phyloP scores from a whole-genome alignment of 768 basidiomycete species.

The Phaeotremella skinneri region DNA sequence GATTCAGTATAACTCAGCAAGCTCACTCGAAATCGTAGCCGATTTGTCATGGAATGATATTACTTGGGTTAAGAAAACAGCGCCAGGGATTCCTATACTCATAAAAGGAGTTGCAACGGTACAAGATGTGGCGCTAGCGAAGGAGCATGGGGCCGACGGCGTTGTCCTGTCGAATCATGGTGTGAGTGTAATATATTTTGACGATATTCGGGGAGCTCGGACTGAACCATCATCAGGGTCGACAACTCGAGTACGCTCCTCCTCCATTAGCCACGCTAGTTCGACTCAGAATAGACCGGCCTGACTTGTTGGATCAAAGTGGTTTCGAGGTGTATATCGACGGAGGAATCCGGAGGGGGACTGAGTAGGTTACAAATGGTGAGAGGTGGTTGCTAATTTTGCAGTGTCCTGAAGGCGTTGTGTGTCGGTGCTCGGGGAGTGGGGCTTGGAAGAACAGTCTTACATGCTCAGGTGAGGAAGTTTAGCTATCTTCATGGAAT shows the following conservation, averaged over 20 bases:
- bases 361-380: neutral
- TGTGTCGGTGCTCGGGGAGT: neutral
- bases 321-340: neutral
- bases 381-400: neutral
- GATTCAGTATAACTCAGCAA: too few species aligned
- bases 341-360: neutral
- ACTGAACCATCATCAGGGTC: neutral
- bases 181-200: neutral
- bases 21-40: too few species aligned
- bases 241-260: neutral
- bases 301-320: neutral
- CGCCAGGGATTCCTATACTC: conserved; percentile 1
- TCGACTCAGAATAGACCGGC: neutral
- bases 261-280: neutral
- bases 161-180: conserved; percentile 5
- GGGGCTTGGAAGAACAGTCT: neutral
- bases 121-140: neutral
- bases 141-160: neutral
- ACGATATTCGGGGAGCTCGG: neutral
- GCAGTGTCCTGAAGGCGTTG: conserved; percentile 1
- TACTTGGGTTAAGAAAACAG: neutral
- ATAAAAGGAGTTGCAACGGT: neutral
- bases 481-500: too few species aligned
- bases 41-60: conserved; percentile 1
- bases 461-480: conserved; percentile 1